phyloP scores from a whole-genome alignment of 305 asterid genomes.

The Fraxinus sp. region DNA sequence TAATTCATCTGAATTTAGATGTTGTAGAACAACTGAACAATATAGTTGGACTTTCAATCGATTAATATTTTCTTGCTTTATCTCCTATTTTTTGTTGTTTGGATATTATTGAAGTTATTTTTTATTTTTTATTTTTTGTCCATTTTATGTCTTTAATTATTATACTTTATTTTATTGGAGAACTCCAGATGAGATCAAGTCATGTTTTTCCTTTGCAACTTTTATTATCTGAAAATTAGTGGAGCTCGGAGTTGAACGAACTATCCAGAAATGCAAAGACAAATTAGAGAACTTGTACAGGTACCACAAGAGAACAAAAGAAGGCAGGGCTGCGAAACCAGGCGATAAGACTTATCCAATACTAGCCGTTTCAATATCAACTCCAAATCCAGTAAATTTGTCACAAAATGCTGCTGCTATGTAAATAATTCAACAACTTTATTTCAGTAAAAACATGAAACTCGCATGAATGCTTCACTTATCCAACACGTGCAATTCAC shows the following conservation, averaged over 20 bases:
- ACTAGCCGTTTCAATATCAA: conserved; percentile 49
- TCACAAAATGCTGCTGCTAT: conserved; percentile 26
- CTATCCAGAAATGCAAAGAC: conserved; percentile 86
- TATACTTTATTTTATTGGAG: conserved; percentile 22
- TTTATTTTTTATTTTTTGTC: conserved; percentile 7
- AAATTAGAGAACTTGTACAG: conserved; percentile 89
- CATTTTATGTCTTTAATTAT: conserved; percentile 1
- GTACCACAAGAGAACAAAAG: conserved; percentile 85
- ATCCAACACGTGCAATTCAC: neutral
- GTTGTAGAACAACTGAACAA: neutral
- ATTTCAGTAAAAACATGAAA: neutral
- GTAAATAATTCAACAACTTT: conserved; percentile 27
- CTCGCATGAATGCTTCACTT: neutral
- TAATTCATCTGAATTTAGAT: neutral
- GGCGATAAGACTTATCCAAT: conserved; percentile 63
- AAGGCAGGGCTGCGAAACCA: conserved; percentile 70
- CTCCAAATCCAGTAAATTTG: conserved; percentile 42
- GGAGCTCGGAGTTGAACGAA: conserved; percentile 77
- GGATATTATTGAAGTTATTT: conserved; percentile 19
- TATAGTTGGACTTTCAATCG: neutral
- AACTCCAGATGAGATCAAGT: conserved; percentile 20
- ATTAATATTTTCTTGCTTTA: conserved; percentile 6
- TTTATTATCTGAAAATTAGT: conserved; percentile 64
- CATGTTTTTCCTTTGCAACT: neutral
- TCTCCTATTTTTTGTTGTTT: conserved; percentile 18